Conservation (phyloP, 495 filamentous ascomycete species). For the Xylaria telfairii region DNA sequence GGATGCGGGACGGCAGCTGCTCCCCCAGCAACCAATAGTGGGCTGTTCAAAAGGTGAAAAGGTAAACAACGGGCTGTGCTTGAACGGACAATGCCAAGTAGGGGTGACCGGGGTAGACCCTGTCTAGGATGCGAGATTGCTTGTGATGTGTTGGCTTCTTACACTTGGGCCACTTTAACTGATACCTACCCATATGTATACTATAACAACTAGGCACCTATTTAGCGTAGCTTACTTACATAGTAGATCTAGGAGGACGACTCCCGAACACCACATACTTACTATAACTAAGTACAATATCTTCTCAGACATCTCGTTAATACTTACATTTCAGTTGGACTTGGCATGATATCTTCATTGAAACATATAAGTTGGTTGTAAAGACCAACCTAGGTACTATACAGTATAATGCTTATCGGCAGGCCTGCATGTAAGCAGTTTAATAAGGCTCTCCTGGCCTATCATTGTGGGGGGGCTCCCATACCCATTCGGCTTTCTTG, state of each 20-base stretch:
- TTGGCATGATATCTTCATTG: not conserved
- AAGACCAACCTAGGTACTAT: too few species aligned
- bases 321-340: not conserved
- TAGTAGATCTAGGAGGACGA: too few species aligned
- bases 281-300: not conserved
- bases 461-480: not conserved
- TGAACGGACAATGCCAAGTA: slow-evolving; percentile 8
- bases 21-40: slow-evolving; percentile 27
- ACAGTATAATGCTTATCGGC: not conserved
- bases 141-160: slow-evolving; percentile 1
- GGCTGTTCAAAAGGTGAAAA: slow-evolving; percentile 20
- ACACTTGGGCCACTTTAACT: not conserved
- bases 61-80: slow-evolving; percentile 17
- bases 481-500: not conserved
- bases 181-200: not conserved
- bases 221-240: not conserved
- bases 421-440: not conserved
- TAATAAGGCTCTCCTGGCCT: not conserved
- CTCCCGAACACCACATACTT: not conserved
- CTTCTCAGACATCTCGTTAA: not conserved
- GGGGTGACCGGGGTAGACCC: not conserved
- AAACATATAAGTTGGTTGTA: not conserved
- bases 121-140: not conserved
- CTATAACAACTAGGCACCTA: not conserved
- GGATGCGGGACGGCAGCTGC: slow-evolving; percentile 9